Conservation (phyloP, 129 eudicot genomes). For the Helianthus tuberosus region DNA sequence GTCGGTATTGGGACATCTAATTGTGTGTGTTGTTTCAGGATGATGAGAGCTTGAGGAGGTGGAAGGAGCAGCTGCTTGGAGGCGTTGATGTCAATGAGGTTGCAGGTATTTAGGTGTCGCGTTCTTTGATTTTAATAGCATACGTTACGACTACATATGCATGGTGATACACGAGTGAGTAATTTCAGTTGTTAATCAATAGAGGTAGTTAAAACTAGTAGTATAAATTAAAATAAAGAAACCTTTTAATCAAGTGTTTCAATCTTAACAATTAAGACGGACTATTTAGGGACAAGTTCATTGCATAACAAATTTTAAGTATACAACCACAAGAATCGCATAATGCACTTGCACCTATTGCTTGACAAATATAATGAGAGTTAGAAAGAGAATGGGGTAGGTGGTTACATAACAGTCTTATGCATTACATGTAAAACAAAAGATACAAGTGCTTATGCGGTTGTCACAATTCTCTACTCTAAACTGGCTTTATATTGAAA, state of each 20-base stretch:
- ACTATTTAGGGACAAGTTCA: background rate
- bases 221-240: background rate
- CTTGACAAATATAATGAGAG: too few relatives aligned
- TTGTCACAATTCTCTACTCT: too few relatives aligned
- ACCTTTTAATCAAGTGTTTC: background rate
- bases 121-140: background rate
- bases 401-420: too few relatives aligned
- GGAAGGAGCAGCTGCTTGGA: slow-evolving; percentile 78
- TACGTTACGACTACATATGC: background rate
- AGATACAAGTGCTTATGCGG: too few relatives aligned
- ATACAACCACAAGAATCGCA: too few relatives aligned
- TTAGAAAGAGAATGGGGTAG: too few relatives aligned
- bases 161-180: background rate
- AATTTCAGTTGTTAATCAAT: background rate
- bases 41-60: slow-evolving; percentile 80
- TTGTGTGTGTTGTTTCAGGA: slow-evolving; percentile 42
- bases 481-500: too few relatives aligned
- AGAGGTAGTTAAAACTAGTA: background rate
- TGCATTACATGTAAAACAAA: too few relatives aligned
- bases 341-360: too few relatives aligned
- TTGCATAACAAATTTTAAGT: too few relatives aligned
- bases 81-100: slow-evolving; percentile 53
- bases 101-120: slow-evolving; percentile 40
- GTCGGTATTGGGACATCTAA: background rate
- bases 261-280: background rate